Conservation (phyloP, 2,329 filamentous ascomycete genomes). For the Fusarium foetens region DNA sequence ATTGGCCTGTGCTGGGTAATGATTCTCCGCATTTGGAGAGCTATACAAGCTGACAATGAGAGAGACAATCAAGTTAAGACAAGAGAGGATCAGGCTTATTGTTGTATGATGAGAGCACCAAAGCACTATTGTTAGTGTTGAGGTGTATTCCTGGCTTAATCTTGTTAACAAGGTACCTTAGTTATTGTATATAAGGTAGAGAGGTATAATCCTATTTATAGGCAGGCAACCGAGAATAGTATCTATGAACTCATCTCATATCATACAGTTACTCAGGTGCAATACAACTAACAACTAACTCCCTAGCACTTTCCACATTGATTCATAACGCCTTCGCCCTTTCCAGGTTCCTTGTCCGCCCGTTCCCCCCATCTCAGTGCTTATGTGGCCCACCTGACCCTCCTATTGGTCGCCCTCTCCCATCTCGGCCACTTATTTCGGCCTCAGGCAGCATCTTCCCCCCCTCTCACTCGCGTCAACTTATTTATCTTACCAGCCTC, state of each 20-base stretch:
- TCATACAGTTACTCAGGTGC: background rate
- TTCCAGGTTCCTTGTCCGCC: constrained; percentile 6
- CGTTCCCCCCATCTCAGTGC: constrained; percentile 26
- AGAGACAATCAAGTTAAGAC: background rate
- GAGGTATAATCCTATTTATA: background rate
- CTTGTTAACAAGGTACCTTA: background rate
- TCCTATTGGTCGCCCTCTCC: constrained; percentile 33
- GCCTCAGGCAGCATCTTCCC: constrained; percentile 40
- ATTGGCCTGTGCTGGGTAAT: constrained; percentile 28
- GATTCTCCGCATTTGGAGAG: constrained; percentile 22
- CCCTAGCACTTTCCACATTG: constrained; percentile 19
- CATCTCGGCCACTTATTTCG: constrained; percentile 10
- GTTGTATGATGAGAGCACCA: background rate
- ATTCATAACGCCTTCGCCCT: constrained; percentile 15
- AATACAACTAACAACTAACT: background rate
- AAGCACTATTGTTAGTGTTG: background rate
- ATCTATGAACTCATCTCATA: background rate
- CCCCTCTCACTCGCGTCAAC: constrained; percentile 27
- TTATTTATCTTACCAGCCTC: constrained; percentile 52
- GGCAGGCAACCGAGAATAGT: background rate
- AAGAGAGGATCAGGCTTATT: background rate
- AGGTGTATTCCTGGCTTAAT: background rate
- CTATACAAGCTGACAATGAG: constrained; percentile 15
- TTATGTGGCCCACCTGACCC: constrained; percentile 36
- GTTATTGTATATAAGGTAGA: background rate